Evolutionary conservation across 108 stramenopile species (phyloP).

Genomic region (Stephanodiscus triporus): DNA sequence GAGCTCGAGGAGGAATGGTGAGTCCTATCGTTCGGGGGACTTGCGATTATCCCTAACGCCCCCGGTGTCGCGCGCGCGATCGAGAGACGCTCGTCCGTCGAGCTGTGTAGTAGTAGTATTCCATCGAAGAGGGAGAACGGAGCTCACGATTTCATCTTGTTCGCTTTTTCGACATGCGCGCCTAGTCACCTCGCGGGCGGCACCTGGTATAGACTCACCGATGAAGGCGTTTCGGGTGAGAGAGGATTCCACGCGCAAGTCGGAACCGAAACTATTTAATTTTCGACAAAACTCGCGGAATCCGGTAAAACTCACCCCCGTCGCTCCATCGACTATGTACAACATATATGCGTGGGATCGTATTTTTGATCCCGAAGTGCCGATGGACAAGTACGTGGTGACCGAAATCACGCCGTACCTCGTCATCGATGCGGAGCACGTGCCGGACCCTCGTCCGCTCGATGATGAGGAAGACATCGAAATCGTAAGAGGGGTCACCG

Average conservation of each 20-base stretch:
- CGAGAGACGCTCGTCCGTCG: background rate
- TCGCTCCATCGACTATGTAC: background rate
- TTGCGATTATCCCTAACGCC: too few relatives aligned
- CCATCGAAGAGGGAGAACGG: background rate
- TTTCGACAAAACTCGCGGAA: background rate
- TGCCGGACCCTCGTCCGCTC: constrained; percentile 65
- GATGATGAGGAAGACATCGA: constrained; percentile 89
- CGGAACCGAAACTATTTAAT: background rate
- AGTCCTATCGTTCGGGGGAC: constrained; percentile 4
- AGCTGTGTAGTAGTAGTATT: background rate
- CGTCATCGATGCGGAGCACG: constrained; percentile 71
- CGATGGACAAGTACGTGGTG: constrained; percentile 84
- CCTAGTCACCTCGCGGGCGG: constrained; percentile 70
- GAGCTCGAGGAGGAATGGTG: constrained; percentile 86
- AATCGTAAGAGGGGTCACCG: constrained; percentile 64
- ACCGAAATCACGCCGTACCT: constrained; percentile 71
- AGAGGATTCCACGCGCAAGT: background rate
- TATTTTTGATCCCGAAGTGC: constrained; percentile 24
- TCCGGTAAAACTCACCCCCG: background rate
- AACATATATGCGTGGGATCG: too few relatives aligned
- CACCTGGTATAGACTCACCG: constrained; percentile 67
- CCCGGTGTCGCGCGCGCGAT: too few relatives aligned
- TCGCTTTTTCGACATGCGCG: background rate
- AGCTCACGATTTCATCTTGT: too few relatives aligned
- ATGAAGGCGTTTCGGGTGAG: constrained; percentile 47